Base-by-base conservation (phyloP, 495 filamentous ascomycete species). In the Neurospora sp. region DNA sequence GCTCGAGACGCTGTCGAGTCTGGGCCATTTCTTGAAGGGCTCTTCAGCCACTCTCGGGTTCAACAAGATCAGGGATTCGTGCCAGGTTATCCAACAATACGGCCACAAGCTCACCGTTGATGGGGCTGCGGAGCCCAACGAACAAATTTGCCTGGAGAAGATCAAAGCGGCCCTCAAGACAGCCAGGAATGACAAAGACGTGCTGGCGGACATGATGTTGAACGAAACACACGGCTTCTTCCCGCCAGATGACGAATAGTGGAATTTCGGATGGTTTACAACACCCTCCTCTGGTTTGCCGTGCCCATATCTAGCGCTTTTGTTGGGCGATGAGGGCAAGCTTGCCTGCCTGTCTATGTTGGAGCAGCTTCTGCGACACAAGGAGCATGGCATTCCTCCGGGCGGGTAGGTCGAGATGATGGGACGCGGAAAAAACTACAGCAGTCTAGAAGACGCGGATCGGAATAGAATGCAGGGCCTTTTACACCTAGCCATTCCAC, bases 31-130 rank as follows among this genome's bases (percentile, higher is more conserved):
- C 84, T 85, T 99, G 71, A 99, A 99, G 82, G 96, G 96, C 45
- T 98, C 95, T n/a, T 97, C 95, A 10, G 96, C 96, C 22, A 98
- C 96, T 8, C 89, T 99, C 69, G 96, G 96, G 31, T 87, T 99
- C 45, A 92, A 85, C 76, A 96, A 97, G 83, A 92, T 99, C 78
- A 93, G 93, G 80, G 94, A 98, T 76, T 89, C 87, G 71, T 99
- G 96, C 81, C 95, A 98, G 81, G 92, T 96, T 85, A 97, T 99
- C 76, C 96, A 99, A 81, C 91, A 98, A 79, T 96, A 89, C 77
- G 96, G 96, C 65, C 89, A 89, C 75, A 84, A 85, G 70, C 91
- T 93, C 80, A 94, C 93, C 74, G 90, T 94, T 69, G 89, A 89
- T 20, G 94, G 94, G n/a, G 83, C 79, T 8, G 81, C 81, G 10